These are phyloP conservation scores for Cladosporium colombiae DNA, from an alignment of 2,329 filamentous ascomycete genomes.

Conservation along the genomic window DNA sequence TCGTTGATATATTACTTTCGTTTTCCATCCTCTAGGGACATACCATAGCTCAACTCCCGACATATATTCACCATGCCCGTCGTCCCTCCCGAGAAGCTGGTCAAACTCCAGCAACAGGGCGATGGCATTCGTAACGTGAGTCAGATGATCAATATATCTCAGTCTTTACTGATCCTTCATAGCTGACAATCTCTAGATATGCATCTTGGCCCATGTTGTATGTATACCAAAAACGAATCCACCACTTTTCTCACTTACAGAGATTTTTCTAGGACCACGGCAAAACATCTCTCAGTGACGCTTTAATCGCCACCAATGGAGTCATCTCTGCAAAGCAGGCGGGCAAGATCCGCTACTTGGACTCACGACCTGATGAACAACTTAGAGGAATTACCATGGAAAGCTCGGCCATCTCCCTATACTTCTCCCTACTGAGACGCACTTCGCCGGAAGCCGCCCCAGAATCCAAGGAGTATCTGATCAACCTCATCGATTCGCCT, in stretches of 20 bases:
- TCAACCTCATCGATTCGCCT: conserved; percentile 97
- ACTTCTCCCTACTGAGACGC: conserved; percentile 86
- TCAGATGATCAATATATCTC: conserved; percentile 43
- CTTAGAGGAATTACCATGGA: conserved; percentile 99
- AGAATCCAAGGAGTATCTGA: conserved; percentile 82
- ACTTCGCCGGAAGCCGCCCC: conserved; percentile 54
- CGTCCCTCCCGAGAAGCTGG: conserved; percentile 85
- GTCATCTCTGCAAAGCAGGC: conserved; percentile 98
- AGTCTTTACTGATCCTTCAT: not conserved
- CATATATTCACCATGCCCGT: conserved; percentile 69
- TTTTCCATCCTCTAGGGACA: not conserved
- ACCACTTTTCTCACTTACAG: conserved; percentile 54
- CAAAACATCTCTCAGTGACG: conserved; percentile 95
- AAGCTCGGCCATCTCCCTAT: conserved; percentile 94
- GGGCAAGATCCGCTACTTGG: conserved; percentile 95
- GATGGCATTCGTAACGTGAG: conserved; percentile 90
- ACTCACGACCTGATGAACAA: conserved; percentile 95
- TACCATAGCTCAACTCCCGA: not conserved
- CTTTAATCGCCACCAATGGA: conserved; percentile 95
- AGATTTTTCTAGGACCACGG: conserved; percentile 69
- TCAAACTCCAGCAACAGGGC: conserved; percentile 82
- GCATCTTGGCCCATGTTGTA: conserved; percentile 57
- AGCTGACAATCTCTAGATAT: conserved; percentile 55
- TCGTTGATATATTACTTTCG: not conserved
- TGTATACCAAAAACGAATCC: not conserved